phyloP scores from a whole-genome alignment of 257 asterid species.

The Ajuga chamaepitys region DNA sequence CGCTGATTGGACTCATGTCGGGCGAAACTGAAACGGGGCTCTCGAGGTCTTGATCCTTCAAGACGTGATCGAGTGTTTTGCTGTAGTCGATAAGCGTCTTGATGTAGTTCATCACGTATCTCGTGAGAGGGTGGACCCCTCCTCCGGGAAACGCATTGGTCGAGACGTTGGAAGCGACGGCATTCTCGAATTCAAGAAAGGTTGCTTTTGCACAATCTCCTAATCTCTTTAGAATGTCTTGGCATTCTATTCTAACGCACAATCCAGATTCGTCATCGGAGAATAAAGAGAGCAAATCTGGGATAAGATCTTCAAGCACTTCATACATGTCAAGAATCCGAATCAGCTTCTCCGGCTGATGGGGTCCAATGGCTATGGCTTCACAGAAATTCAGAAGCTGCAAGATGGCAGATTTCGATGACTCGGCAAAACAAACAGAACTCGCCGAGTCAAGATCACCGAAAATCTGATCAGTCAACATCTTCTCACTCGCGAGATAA shows the following conservation, averaged over 20 bases:
- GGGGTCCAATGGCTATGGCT: slow-evolving; percentile 80
- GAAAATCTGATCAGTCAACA: slow-evolving; percentile 72
- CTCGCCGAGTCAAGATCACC: slow-evolving; percentile 55
- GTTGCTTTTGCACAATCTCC: slow-evolving; percentile 72
- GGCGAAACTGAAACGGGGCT: slow-evolving; percentile 33
- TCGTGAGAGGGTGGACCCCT: slow-evolving; percentile 75
- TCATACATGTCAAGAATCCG: slow-evolving; percentile 87
- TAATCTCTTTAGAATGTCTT: slow-evolving; percentile 43
- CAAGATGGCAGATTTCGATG: slow-evolving; percentile 58
- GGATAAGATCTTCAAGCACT: slow-evolving; percentile 61
- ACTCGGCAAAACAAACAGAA: slow-evolving; percentile 52
- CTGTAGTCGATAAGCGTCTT: slow-evolving; percentile 58
- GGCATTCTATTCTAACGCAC: slow-evolving; percentile 48
- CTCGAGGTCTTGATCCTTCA: slow-evolving; percentile 43
- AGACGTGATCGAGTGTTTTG: slow-evolving; percentile 50
- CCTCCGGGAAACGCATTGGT: slow-evolving; percentile 62
- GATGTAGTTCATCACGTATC: slow-evolving; percentile 85
- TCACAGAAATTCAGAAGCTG: slow-evolving; percentile 75
- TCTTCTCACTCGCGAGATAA: slow-evolving; percentile 72
- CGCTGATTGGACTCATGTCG: slow-evolving; percentile 37
- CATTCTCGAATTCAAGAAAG: slow-evolving; percentile 71
- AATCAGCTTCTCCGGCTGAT: slow-evolving; percentile 73
- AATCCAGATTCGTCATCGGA: slow-evolving; percentile 45
- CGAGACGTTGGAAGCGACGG: slow-evolving; percentile 58
- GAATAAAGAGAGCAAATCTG: slow-evolving; percentile 48